Evolutionary conservation across 371 early-diverging fungal genomes (phyloP), one percentile per base, ranked within the genome.

Genomic region (Cokeromyces recurvatus): DNA sequence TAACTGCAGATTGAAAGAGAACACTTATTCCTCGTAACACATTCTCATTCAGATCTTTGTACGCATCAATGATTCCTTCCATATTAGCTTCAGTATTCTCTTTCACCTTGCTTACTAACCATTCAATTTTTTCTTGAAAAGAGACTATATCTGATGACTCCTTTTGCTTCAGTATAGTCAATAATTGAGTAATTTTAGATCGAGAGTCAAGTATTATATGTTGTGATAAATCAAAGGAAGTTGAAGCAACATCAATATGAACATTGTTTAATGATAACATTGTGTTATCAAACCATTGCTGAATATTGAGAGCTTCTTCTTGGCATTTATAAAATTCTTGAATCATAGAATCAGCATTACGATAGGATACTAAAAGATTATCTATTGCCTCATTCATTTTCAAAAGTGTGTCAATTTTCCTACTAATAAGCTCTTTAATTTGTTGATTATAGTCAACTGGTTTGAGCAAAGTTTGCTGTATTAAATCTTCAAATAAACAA

Each of bases 241-340:
- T 36, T 5, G 42, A 40, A 23, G 59, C 36, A 8, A 53, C 41
- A 42, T 59, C 54, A 34, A 59, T 49, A 12, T 48, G 45, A 16
- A 20, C 19, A 7, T 41, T 24, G 14, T 48, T 38, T n/a, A n/a
- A n/a, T n/a, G n/a, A n/a, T n/a, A n/a, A n/a, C n/a, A n/a, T n/a
- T n/a, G n/a, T n/a, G n/a, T n/a, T n/a, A n/a, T n/a, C n/a, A n/a
- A n/a, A n/a, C n/a, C n/a, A n/a, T n/a, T n/a, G n/a, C n/a, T n/a
- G n/a, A 9, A 61, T 24, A 10, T 20, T 32, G 12, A 38, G 45
- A 15, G 46, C 48, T 48, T 58, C 41, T 16, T 5, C 14, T 36
- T 51, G 48, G 25, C 35, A 42, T 32, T 49, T 31, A 1, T 32
- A 27, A 1, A 59, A 14, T 3, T 49, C 53, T 2, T 39, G 42